Evolutionary conservation across 164 flowering plant species (phyloP), one percentile per base, ranked within the genome.

Genomic region (Vitis cinerea): DNA sequence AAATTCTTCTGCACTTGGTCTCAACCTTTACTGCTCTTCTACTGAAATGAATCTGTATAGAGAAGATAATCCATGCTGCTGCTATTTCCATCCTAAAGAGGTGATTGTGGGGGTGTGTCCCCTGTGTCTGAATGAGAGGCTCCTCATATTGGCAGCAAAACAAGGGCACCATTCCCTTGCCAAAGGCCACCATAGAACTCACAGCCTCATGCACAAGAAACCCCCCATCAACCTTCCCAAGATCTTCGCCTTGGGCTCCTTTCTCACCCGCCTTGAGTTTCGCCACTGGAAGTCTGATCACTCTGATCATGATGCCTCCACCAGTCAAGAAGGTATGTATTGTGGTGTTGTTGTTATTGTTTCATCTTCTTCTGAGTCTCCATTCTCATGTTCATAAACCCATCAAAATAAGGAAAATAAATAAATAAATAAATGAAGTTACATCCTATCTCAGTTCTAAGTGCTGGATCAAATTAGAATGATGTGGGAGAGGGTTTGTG

Each of bases 101-200:
- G 71, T 50, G 4, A 59, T 84, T 13, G 74, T 88, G 2, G 97
- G 97, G 11, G 85, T 94, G 14, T 94, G 98, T 66, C 83, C 93
- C 15, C 71, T 83, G 19, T 92, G 98, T 76, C 77, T 94, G 82
- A 87, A 84, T 61, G 97, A 94, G 71, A 87, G 88, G 82, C 98
- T 94, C 37, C 82, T 87, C 37, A 63, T 88, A 30, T 81, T 94
- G 79, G 89, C 91, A 30, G 47, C 92, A 57, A 86, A 82, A 69
- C 87, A 85, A 78, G 76, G 82, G 44, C 76, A 61, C 4, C 62
- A 29, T 61, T 31, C 8, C 0, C 70, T 66, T 44, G 53, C 67
- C 14, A 62, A 66, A 62, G 16, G 52, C 57, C 44, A 51, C 56
- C 14, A 29, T 51, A 55, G 61, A 44, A 10, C 10, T 52, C 61